A percentile compares a stretch with the other conserved stretches of the same genome.
Conservation (phyloP, 305 asterid species). For the Solanum aculeatissimum region DNA sequence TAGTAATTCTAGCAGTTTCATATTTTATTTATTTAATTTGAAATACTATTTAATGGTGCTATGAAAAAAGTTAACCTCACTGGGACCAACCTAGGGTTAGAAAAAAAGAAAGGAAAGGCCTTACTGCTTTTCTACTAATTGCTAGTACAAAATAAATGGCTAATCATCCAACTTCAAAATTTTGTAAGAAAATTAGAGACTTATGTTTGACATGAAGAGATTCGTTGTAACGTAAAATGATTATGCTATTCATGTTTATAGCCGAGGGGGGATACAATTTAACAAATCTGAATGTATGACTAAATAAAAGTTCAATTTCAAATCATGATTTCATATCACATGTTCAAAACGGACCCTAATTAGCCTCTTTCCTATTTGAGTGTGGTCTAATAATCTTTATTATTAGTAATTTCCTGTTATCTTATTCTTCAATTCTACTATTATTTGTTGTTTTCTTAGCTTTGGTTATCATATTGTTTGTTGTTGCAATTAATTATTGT, state of each 20-base stretch:
- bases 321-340: neutral
- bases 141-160: neutral
- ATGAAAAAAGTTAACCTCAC: constrained; percentile 7
- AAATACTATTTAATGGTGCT: neutral
- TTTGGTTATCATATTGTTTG: neutral
- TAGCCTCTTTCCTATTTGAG: neutral
- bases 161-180: neutral
- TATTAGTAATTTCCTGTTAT: neutral
- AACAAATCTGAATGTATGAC: neutral
- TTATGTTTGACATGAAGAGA: neutral
- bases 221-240: neutral
- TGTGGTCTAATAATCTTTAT: neutral
- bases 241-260: neutral
- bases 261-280: neutral
- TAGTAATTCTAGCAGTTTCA: neutral
- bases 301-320: neutral
- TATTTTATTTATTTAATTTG: neutral
- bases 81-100: constrained; percentile 39
- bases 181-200: neutral
- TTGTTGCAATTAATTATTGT: neutral
- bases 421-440: neutral
- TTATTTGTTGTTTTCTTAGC: neutral
- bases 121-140: constrained; percentile 10
- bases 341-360: neutral
- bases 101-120: neutral